Percentiles rank a stretch among this genome's conserved stretches.
Conservation (phyloP, 2,329 filamentous ascomycete genomes). For the Aspergillus puulaauensis region DNA sequence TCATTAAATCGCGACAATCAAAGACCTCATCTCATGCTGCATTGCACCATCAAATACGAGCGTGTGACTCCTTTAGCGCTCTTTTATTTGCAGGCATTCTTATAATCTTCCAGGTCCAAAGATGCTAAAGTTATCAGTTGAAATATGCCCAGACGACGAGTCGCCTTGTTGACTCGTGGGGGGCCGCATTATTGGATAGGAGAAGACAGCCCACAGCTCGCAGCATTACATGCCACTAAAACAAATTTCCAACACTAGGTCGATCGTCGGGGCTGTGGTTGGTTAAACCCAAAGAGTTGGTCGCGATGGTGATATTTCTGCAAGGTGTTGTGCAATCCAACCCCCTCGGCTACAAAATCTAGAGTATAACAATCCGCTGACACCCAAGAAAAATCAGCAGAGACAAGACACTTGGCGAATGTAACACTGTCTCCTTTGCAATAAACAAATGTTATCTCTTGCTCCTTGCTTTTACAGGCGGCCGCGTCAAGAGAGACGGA, state of each 20-base stretch:
- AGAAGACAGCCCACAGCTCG: neutral
- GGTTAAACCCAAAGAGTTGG: neutral
- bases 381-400: slow-evolving; percentile 3
- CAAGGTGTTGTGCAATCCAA: slow-evolving; percentile 3
- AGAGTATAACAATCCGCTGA: neutral
- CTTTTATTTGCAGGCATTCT: neutral
- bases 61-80: neutral
- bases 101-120: neutral
- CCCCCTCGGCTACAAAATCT: neutral
- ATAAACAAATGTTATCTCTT: neutral
- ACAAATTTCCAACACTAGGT: neutral
- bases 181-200: no score
- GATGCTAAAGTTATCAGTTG: neutral
- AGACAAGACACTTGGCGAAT: slow-evolving; percentile 10
- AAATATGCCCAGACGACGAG: neutral
- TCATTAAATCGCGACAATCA: neutral
- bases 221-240: neutral
- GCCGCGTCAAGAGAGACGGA: slow-evolving; percentile 1
- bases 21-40: neutral
- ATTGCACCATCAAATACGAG: neutral
- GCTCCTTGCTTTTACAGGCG: neutral
- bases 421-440: neutral
- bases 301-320: neutral
- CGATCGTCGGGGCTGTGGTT: neutral
- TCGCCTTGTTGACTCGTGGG: neutral